These are phyloP conservation scores for Coemansia sp. DNA, from an alignment of 192 early-diverging fungal species.

Conservation along the genomic window DNA sequence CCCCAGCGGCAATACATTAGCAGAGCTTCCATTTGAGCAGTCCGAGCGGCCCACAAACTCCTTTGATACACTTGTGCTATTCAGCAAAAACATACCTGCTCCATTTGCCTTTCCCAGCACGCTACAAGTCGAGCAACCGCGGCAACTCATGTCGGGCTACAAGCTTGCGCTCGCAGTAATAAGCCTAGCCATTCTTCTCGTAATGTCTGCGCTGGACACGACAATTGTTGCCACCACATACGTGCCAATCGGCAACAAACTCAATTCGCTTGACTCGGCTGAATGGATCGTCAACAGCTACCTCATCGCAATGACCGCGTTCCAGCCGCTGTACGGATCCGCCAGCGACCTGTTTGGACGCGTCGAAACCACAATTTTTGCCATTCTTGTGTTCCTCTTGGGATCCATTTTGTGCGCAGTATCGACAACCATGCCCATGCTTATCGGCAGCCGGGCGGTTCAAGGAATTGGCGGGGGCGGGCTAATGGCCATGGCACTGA, in stretches of 20 bases:
- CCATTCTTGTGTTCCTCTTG: conserved; percentile 43
- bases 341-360: conserved; percentile 71
- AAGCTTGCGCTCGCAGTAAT: conserved; percentile 38
- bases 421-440: conserved; percentile 44
- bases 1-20: neutral
- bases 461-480: conserved; percentile 73
- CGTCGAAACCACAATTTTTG: conserved; percentile 27
- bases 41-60: neutral
- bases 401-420: conserved; percentile 48
- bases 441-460: conserved; percentile 70
- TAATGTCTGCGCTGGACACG: conserved; percentile 39
- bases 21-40: neutral
- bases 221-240: conserved; percentile 82
- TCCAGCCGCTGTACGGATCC: conserved; percentile 78
- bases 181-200: conserved; percentile 36
- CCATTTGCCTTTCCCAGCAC: neutral
- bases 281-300: conserved; percentile 83
- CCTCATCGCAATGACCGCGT: conserved; percentile 66
- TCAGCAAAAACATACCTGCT: neutral
- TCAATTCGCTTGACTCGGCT: conserved; percentile 63
- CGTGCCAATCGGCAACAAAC: conserved; percentile 68
- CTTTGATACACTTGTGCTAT: neutral
- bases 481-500: conserved; percentile 61
- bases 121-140: conserved; percentile 12
- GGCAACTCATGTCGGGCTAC: conserved; percentile 24